phyloP scores from a whole-genome alignment of 805 yeast species.

The Cyberlindnera xishuangbannaensis region DNA sequence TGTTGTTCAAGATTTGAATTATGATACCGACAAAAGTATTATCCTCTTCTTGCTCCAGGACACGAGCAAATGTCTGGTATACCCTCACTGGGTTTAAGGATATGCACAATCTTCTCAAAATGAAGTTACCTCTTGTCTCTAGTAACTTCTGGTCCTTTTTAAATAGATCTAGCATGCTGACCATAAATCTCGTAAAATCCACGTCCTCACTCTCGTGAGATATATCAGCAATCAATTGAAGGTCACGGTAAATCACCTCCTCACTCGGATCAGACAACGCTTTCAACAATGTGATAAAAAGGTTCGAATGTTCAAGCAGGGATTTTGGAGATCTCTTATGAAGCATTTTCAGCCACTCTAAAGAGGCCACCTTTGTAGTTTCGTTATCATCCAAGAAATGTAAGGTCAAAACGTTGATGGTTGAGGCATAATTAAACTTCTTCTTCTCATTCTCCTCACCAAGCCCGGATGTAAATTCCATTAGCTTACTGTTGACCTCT shows the following conservation, averaged over 20 bases:
- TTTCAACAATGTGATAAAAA: constrained; percentile 70
- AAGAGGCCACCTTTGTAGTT: constrained; percentile 71
- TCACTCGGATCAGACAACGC: constrained; percentile 69
- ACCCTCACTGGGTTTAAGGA: constrained; percentile 79
- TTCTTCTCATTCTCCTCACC: constrained; percentile 25
- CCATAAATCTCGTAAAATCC: constrained; percentile 70
- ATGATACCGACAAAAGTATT: constrained; percentile 69
- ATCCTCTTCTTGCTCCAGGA: constrained; percentile 55
- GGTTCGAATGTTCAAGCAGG: constrained; percentile 50
- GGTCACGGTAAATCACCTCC: constrained; percentile 67
- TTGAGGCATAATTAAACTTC: constrained; percentile 45
- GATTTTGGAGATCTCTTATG: constrained; percentile 63
- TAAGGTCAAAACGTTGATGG: constrained; percentile 63
- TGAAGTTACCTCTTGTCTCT: constrained; percentile 73
- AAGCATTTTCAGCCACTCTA: constrained; percentile 86
- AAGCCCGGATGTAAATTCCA: constrained; percentile 37
- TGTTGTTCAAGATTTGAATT: constrained; percentile 83
- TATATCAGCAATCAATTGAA: constrained; percentile 67
- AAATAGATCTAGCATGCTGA: constrained; percentile 62
- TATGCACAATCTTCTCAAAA: constrained; percentile 76
- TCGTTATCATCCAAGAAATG: constrained; percentile 76
- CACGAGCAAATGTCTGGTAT: constrained; percentile 73
- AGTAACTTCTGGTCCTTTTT: constrained; percentile 61
- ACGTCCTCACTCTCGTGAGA: constrained; percentile 67
- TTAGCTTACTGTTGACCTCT: constrained; percentile 49